phyloP scores from a whole-genome alignment of 352 stramenopile species.

The Globisporangium alternatum region DNA sequence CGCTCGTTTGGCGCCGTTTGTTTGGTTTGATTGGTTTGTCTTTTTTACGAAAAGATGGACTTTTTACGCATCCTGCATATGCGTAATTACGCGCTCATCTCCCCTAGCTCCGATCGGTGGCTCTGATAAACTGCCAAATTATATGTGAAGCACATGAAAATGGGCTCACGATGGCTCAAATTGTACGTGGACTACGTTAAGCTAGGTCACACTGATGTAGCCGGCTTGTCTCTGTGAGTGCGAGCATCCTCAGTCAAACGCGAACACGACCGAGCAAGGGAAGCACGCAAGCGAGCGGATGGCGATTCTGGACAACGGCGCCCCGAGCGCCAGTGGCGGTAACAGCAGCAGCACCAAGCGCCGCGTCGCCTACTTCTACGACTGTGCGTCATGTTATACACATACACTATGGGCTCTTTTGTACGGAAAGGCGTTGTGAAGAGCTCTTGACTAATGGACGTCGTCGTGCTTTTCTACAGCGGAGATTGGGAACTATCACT shows the following conservation, averaged over 20 bases:
- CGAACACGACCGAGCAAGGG: not conserved
- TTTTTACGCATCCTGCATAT: not conserved
- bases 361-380: slow-evolving; percentile 89
- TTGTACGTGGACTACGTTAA: not conserved
- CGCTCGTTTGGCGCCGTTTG: not conserved
- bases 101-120: not conserved
- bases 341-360: slow-evolving; percentile 48
- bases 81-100: slow-evolving; percentile 9
- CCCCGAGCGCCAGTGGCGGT: slow-evolving; percentile 13
- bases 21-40: slow-evolving; percentile 15
- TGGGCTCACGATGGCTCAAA: no score
- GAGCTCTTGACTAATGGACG: not conserved
- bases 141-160: not conserved
- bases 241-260: slow-evolving; percentile 1
- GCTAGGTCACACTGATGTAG: not conserved
- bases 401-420: not conserved
- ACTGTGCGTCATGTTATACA: slow-evolving; percentile 41
- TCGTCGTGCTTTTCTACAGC: slow-evolving; percentile 36
- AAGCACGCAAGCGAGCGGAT: slow-evolving; percentile 10
- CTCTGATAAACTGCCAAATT: not conserved
- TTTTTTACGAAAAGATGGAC: slow-evolving; percentile 6
- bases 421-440: not conserved
- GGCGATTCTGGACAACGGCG: slow-evolving; percentile 19
- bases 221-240: slow-evolving; percentile 5
- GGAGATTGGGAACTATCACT: slow-evolving; percentile 99